Base-by-base conservation (phyloP, 2,329 filamentous ascomycete species). In the Talaromyces sp. region DNA sequence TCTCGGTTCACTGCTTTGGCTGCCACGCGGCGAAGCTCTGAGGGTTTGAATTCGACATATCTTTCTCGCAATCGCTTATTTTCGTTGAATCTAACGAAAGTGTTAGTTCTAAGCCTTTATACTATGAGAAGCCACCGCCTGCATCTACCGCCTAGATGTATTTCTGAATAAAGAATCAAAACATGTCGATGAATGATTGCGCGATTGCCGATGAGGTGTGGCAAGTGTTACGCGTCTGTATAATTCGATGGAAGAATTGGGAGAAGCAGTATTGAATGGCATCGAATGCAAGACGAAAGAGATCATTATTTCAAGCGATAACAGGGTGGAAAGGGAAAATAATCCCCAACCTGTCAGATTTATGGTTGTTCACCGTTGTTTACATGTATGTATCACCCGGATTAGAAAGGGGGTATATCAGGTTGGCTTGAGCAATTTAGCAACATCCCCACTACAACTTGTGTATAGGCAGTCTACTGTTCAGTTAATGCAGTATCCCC, bases 81-180 rank as follows among this genome's bases (percentile, higher is more conserved):
- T 28, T 56, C 54, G n/a, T 56, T 28, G 16, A 56, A 40, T 56
- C 54, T 56, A 23, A 40, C 23, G 23, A 36, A 23, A 12, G 31
- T 18, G 23, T 56, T 40, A 56, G 54, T 18, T 34, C 30, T 40
- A 23, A 5, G 18, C 1, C 0, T 14, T n/a, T 34, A 27, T 34
- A 12, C 53, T 14, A 56, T 40, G 4, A 5, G 4, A 12, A 16
- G 1, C 14, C 34, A 36, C 5, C 34, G 57, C 52, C 57, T 33
- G 60, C 61, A 63, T 61, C 61, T 53, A 63, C 28, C 61, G 53
- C 30, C 61, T 36, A 42, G 58, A 58, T 10, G 61, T 61, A 36
- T 61, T 61, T 47, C 23, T 33, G 58, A 61, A 63, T 7, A 61
- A 57, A 34, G 56, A 34, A 57, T 57, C 36, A 40, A n/a, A 40